phyloP scores from a whole-genome alignment of 441 rosid species.

The Pelargonium cotyledonis region DNA sequence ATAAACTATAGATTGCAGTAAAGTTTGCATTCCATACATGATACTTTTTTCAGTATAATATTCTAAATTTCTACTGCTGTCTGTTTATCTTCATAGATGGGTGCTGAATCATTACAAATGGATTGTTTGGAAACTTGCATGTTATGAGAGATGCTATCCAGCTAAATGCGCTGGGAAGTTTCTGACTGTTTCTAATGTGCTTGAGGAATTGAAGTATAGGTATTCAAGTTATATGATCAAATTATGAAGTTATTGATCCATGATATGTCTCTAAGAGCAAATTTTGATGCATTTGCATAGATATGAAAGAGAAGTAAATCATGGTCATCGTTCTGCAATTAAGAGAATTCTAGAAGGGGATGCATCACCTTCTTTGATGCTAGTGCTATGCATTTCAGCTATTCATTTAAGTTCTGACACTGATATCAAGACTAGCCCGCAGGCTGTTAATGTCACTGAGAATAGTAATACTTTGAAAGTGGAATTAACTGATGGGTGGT shows the following conservation, averaged over 20 bases:
- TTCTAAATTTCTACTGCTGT: conserved; percentile 1
- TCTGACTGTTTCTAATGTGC: conserved; percentile 62
- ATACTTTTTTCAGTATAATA: not conserved
- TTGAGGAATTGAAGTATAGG: conserved; percentile 87
- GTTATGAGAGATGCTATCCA: conserved; percentile 55
- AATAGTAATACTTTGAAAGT: conserved; percentile 40
- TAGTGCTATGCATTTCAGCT: conserved; percentile 76
- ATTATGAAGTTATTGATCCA: not conserved
- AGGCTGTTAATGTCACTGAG: conserved; percentile 32
- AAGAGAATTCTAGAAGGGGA: conserved; percentile 89
- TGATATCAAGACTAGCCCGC: conserved; percentile 27
- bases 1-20: too few relatives aligned
- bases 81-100: conserved; percentile 55
- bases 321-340: conserved; percentile 83
- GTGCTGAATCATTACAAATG: conserved; percentile 80
- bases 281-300: conserved; percentile 34
- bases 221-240: conserved; percentile 19
- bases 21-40: too few relatives aligned
- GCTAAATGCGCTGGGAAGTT: conserved; percentile 42
- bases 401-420: conserved; percentile 30
- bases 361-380: conserved; percentile 59
- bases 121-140: conserved; percentile 94
- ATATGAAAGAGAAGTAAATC: conserved; percentile 88
- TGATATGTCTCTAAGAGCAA: not conserved
- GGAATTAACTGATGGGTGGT: conserved; percentile 89